Base-by-base conservation (phyloP, 257 asterid species). In the Solanum sejunctum region DNA sequence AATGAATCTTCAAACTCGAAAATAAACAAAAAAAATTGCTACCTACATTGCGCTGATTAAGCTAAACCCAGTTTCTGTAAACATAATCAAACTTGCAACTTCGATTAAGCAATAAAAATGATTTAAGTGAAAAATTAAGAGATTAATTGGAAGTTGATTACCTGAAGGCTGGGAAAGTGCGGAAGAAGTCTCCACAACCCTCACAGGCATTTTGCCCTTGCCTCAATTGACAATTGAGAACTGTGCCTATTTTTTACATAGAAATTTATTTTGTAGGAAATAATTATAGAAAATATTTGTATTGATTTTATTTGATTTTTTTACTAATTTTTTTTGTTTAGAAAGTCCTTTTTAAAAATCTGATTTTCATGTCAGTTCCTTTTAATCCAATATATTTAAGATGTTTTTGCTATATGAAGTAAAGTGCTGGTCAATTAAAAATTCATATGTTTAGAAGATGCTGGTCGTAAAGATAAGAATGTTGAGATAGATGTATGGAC, bases 161-260 rank as follows among this genome's bases (percentile, higher is more conserved):
- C 89, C 89, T 66, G 89, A 86, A 78, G 54, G 73, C 28, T 71
- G 89, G 13, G 87, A 86, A 86, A 81, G 80, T 51, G 87, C 41
- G 21, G 85, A 80, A 55, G 87, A 80, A 28, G 83, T n/a, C 63
- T 86, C 89, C 43, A 69, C 87, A 4, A 86, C 89, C 80, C 89
- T 86, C 39, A 86, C 89, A 6, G 89, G 87, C 89, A 86, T 86
- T 79, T 69, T 83, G 41, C 11, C 10, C 18, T n/a, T 20, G 81
- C 18, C 58, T 21, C 58, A 45, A 7, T 17, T 47, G 41, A 73
- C 41, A 47, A 73, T 21, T 45, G 39, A 72, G 57, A 45, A 45
- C 32, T 1, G 32, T 7, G 67, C 16, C 67, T n/a, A 60, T n/a
- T 60, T 60, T n/a, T 60, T n/a, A n/a, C 67, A 60, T n/a, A 60